Base-by-base conservation (phyloP, 164 flowering plant genomes). In the Umbellularia californica region DNA sequence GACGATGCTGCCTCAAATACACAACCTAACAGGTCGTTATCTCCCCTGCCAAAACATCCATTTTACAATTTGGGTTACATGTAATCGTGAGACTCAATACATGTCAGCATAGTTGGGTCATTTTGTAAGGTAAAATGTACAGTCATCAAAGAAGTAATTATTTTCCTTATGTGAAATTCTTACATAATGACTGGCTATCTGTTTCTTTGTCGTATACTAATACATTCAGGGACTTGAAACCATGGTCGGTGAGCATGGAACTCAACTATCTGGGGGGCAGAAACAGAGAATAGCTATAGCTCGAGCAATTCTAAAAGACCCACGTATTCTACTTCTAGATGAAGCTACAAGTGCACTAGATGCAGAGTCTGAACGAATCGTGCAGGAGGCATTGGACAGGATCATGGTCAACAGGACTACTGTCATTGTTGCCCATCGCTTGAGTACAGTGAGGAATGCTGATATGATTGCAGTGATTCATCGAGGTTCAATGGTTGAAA, bases 321-420 rank as follows among this genome's bases (percentile, higher is more conserved):
- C 86, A 17, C 72, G 78, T 69, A 87, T 84, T 66, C 77, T 87
- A 9, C 89, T 85, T 63, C 80, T 86, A 35, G 89, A 86, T 76
- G 89, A 86, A 73, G 85, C 90, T 23, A 79, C 81, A 17, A 79
- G 90, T 71, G 88, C 90, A 9, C 86, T 86, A 68, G 88, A 87
- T 81, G 84, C 83, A 47, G 88, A 84, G 63, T 85, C 87, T 55
- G 90, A 84, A 71, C 79, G 78, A 62, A 60, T 79, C 58, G 88
- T 87, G 73, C 90, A 87, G 73, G 88, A 79, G 73, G 86, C 87
- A 51, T 50, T 87, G 14, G 90, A 84, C 72, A 79, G 81, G 76
- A 74, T 87, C 22, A 85, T 85, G 88, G 51, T 77, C 64, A 83
- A 81, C 68, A 75, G 88, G 7, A 86, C 88, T 13, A 84, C 88